Percentiles rank a stretch among this genome's conserved stretches.
These are phyloP conservation scores for Paxillus involutus DNA, from an alignment of 768 basidiomycete genomes.

Conservation along the genomic window DNA sequence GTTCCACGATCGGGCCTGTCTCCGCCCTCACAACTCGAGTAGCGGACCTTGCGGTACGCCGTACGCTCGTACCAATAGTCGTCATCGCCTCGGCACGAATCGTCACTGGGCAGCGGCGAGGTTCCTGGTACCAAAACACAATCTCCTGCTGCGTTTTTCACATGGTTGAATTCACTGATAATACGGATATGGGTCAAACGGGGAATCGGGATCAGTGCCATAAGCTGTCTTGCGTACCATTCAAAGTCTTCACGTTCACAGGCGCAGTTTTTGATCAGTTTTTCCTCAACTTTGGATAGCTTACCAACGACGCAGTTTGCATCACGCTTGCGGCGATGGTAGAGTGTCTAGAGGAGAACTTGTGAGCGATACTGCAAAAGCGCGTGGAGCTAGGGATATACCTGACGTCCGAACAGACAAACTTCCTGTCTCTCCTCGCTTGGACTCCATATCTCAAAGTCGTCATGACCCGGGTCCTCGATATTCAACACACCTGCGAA, in stretches of 20 bases:
- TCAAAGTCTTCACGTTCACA: slow-evolving; percentile 85
- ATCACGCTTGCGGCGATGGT: slow-evolving; percentile 82
- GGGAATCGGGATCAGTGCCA: background rate
- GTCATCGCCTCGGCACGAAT: slow-evolving; percentile 57
- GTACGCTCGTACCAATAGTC: slow-evolving; percentile 96
- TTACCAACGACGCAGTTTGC: slow-evolving; percentile 84
- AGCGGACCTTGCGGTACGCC: slow-evolving; percentile 85
- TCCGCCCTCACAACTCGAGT: slow-evolving; percentile 85
- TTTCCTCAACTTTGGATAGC: slow-evolving; percentile 49
- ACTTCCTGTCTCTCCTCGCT: slow-evolving; percentile 83
- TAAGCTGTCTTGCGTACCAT: slow-evolving; percentile 59
- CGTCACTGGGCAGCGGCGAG: slow-evolving; percentile 58
- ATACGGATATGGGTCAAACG: background rate
- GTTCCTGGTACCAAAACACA: slow-evolving; percentile 81
- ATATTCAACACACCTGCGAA: slow-evolving; percentile 61
- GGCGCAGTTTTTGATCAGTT: slow-evolving; percentile 66
- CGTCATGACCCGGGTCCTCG: slow-evolving; percentile 78
- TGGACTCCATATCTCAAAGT: slow-evolving; percentile 98
- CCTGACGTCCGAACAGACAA: slow-evolving; percentile 93
- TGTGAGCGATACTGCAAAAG: background rate
- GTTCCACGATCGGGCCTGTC: slow-evolving; percentile 73
- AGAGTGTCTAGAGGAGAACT: slow-evolving; percentile 61
- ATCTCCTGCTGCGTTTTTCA: slow-evolving; percentile 61
- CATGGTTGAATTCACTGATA: slow-evolving; percentile 88
- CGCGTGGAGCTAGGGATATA: slow-evolving; percentile 26